Evolutionary conservation across 306 rosid species (phyloP), one percentile per base, ranked within the genome.

Genomic region (Erythrophleum fordii): DNA sequence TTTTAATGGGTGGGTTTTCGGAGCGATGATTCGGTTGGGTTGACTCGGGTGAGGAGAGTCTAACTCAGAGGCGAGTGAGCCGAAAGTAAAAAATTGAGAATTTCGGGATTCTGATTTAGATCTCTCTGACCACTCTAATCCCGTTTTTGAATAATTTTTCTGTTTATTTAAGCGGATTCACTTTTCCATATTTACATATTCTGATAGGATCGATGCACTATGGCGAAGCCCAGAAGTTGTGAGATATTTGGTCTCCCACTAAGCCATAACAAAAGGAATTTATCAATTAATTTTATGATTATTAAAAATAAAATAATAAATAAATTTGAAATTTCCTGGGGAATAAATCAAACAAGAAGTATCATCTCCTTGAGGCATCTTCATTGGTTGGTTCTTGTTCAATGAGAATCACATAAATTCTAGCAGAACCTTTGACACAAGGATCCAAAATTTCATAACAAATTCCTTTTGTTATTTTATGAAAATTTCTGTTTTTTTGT

Each of bases 51-150:
- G 79, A 79, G 12, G 71, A 39, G 88, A 87, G 92, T 88, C 51
- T 73, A 68, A 81, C 87, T 82, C 83, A 74, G 88, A 72, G 79
- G 83, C 90, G 70, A 83, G 85, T 79, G 90, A 91, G 89, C 83
- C 78, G 80, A 58, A 82, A 11, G 3, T 70, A 62, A 52, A 77
- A 51, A 69, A 48, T 14, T 76, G 42, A 34, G 17, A 51, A 8
- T 71, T 77, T 69, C 35, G 28, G 44, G 69, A 61, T 52, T 76
- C 29, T 68, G 59, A 80, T 80, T 0, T 20, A 37, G 22, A n/a
- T 49, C 56, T 41, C 62, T 49, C 20, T 49, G 52, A n/a, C 17
- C 64, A 31, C 52, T 55, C 51, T 18, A 55, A 39, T 69, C 66
- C 75, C 17, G 3, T 44, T 80, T 41, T 9, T 79, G 23, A 39